A percentile compares a stretch with the other conserved stretches of the same genome.
Evolutionary conservation across 441 rosid genomes (phyloP).

Genomic region (Erodium texanum): DNA sequence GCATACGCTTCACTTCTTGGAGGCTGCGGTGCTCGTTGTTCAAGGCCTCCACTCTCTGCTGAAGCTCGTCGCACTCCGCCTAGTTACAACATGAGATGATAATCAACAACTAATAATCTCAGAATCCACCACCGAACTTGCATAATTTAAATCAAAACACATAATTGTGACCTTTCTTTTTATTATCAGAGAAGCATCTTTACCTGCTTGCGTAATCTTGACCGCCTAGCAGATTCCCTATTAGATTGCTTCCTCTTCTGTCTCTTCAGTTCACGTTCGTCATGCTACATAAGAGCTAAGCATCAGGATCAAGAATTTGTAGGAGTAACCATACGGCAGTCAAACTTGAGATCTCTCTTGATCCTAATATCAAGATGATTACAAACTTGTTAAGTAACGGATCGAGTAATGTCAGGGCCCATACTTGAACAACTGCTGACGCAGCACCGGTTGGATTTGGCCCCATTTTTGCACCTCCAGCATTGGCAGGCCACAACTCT

Average conservation of each 20-base stretch:
- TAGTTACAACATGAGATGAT: no score
- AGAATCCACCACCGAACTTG: no score
- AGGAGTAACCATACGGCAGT: background rate
- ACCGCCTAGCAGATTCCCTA: conserved; percentile 68
- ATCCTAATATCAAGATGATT: background rate
- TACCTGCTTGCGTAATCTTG: conserved; percentile 76
- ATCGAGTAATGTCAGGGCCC: conserved; percentile 10
- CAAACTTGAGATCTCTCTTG: background rate
- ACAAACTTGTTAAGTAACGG: background rate
- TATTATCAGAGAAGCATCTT: background rate
- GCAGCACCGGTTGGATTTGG: conserved; percentile 44
- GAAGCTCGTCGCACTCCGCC: conserved; percentile 97
- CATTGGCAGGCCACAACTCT: conserved; percentile 59
- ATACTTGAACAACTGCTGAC: conserved; percentile 37
- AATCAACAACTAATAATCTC: no score
- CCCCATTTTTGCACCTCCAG: conserved; percentile 56
- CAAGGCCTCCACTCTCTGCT: conserved; percentile 59
- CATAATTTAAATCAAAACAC: no score
- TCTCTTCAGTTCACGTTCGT: conserved; percentile 62
- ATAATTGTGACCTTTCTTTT: no score
- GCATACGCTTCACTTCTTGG: conserved; percentile 67
- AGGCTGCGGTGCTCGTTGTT: conserved; percentile 52
- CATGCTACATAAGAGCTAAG: conserved; percentile 27
- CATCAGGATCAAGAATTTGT: background rate
- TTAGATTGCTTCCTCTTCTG: conserved; percentile 76